These are phyloP conservation scores for Erysiphe pulchra DNA, from an alignment of 2,329 filamentous ascomycete genomes.

Conservation along the genomic window DNA sequence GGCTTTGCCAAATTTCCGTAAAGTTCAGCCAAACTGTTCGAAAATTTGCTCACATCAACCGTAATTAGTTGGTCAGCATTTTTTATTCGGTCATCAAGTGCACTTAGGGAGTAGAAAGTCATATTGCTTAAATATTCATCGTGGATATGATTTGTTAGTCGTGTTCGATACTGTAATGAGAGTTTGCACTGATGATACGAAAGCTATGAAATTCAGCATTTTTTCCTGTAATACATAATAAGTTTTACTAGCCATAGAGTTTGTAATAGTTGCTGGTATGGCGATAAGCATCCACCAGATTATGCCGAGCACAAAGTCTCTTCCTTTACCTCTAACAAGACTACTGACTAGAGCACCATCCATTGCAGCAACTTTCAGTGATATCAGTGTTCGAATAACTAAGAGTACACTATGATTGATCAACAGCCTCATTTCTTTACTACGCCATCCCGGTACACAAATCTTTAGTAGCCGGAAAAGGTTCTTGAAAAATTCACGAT, in stretches of 20 bases:
- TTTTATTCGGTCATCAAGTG: conserved; percentile 90
- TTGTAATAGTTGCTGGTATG: conserved; percentile 88
- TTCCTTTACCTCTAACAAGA: conserved; percentile 71
- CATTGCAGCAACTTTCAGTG: conserved; percentile 84
- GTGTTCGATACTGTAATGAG: conserved; percentile 73
- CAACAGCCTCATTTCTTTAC: conserved; percentile 64
- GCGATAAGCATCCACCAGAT: conserved; percentile 98
- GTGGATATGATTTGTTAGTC: conserved; percentile 84
- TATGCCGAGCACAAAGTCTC: conserved; percentile 66
- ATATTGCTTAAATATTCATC: conserved; percentile 90
- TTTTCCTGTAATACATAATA: not conserved
- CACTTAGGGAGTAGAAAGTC: conserved; percentile 91
- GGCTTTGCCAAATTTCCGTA: conserved; percentile 96
- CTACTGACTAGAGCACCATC: conserved; percentile 84
- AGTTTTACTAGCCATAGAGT: conserved; percentile 56
- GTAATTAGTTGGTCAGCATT: conserved; percentile 95
- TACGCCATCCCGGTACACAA: conserved; percentile 72
- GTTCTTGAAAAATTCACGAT: conserved; percentile 49
- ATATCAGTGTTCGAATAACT: conserved; percentile 72
- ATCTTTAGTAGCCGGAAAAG: conserved; percentile 58
- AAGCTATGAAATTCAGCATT: conserved; percentile 25
- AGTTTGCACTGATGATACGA: conserved; percentile 94
- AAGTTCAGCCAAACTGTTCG: conserved; percentile 76
- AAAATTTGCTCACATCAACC: conserved; percentile 89
- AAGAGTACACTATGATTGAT: conserved; percentile 85